Evolutionary conservation across 306 rosid species (phyloP).

Genomic region (Erythrophleum fordii): DNA sequence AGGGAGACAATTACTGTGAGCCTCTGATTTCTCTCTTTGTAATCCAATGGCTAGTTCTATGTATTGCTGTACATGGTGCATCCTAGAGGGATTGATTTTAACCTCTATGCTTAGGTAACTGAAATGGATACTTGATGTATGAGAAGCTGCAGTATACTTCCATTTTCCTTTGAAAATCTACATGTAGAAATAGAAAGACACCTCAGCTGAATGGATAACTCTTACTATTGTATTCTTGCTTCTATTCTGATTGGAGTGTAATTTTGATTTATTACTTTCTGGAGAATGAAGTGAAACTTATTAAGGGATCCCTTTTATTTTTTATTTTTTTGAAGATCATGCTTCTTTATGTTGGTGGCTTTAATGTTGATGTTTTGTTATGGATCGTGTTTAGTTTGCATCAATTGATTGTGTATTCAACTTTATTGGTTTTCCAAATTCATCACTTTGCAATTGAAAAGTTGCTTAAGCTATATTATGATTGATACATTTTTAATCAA

Average conservation of each 20-base stretch:
- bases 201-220: background rate
- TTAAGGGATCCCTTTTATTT: background rate
- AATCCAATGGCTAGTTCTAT: conserved; percentile 19
- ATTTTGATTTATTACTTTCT: conserved; percentile 27
- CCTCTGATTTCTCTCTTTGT: conserved; percentile 30
- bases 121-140: conserved; percentile 12
- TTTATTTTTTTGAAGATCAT: background rate
- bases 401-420: background rate
- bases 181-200: conserved; percentile 2
- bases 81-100: background rate
- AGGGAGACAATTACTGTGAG: conserved; percentile 59
- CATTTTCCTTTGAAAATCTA: background rate
- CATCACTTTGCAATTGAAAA: background rate
- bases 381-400: conserved; percentile 14
- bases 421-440: conserved; percentile 6
- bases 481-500: background rate
- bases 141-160: conserved; percentile 19
- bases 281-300: background rate
- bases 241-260: conserved; percentile 2
- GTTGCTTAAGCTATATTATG: background rate
- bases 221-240: background rate
- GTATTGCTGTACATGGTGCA: conserved; percentile 25
- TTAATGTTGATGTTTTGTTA: background rate
- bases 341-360: conserved; percentile 6
- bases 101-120: background rate